Base-by-base conservation (phyloP, 768 basidiomycete genomes). In the Phlebiopsis flavidoalba region DNA sequence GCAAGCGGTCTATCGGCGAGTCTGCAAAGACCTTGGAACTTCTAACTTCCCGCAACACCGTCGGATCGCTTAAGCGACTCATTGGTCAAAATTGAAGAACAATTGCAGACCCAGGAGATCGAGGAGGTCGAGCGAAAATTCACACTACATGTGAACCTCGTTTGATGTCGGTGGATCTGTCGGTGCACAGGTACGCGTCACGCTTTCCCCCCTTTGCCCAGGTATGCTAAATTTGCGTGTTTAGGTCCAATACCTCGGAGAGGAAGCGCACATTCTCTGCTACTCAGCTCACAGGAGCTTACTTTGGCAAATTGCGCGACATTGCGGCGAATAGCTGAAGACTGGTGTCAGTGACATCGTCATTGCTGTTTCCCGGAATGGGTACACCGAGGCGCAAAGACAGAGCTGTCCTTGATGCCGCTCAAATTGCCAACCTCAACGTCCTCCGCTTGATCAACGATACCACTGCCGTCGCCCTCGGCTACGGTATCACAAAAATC, bases 401-500 rank as follows among this genome's bases (percentile, higher is more conserved):
- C 85, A n/a, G 95, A 36, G 94, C 95, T 0, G 70, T 96, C 63
- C 82, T 94, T 60, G 93, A 95, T 67, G 94, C 97, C 33, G 94
- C 94, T 47, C 70, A 84, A 61, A 93, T 99, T 68, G 93, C 92
- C 58, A 88, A 89, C 60, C 83, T 98, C 63, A 97, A 94, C 74
- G 77, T 85, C 64, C 91, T 98, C 62, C 92, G 96, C 55, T 83
- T 99, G 74, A 93, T 98, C 80, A 98, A 98, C 79, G 97, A 98
- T 73, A 88, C 89, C 59, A 98, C 96, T 63, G 97, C 96, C 57
- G 83, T 89, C 60, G 97, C 97, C 45, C 89, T 99, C 72, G 94
- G 93, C 56, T 99, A 96, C 77, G 97, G 97, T 66, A 98, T 98
- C 81, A 99, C 96, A 65, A 99, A n/a, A 99, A 77, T 86, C 90